Evolutionary conservation across 352 stramenopile genomes (phyloP).

Genomic region (Globisporangium polare): DNA sequence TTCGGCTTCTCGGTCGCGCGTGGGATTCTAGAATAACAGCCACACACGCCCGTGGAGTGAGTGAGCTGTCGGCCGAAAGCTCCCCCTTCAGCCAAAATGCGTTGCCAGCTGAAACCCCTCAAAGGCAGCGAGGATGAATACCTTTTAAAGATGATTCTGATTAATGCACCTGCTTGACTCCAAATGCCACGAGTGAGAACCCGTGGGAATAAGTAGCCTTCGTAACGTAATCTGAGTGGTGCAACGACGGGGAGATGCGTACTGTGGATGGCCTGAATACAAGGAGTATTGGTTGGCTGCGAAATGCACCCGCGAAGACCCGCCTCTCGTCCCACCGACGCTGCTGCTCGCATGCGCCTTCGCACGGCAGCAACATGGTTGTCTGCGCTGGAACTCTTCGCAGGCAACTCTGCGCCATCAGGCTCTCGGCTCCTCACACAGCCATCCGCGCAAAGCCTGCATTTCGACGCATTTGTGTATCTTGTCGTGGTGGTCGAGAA

Average conservation of each 20-base stretch:
- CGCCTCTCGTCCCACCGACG: not conserved
- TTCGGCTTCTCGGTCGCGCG: not conserved
- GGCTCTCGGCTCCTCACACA: too few relatives aligned
- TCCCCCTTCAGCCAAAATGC: not conserved
- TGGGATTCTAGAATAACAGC: conserved; percentile 26
- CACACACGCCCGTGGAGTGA: conserved; percentile 9
- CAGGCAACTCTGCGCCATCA: too few relatives aligned
- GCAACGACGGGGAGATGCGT: conserved; percentile 3
- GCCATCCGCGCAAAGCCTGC: too few relatives aligned
- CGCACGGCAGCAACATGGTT: not conserved
- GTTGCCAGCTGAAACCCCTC: conserved; percentile 3
- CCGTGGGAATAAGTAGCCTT: not conserved
- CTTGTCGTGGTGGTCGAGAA: conserved; percentile 9
- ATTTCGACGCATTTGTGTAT: not conserved
- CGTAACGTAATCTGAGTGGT: not conserved
- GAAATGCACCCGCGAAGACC: not conserved
- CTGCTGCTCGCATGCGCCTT: not conserved
- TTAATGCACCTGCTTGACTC: too few relatives aligned
- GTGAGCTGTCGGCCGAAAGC: not conserved
- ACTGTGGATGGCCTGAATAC: conserved; percentile 12
- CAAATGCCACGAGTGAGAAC: not conserved
- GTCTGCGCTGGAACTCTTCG: too few relatives aligned
- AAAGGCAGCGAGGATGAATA: not conserved
- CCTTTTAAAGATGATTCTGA: not conserved
- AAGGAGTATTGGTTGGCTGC: conserved; percentile 20